Base-by-base conservation (phyloP, 768 basidiomycete genomes). In the Astraeus odoratus region DNA sequence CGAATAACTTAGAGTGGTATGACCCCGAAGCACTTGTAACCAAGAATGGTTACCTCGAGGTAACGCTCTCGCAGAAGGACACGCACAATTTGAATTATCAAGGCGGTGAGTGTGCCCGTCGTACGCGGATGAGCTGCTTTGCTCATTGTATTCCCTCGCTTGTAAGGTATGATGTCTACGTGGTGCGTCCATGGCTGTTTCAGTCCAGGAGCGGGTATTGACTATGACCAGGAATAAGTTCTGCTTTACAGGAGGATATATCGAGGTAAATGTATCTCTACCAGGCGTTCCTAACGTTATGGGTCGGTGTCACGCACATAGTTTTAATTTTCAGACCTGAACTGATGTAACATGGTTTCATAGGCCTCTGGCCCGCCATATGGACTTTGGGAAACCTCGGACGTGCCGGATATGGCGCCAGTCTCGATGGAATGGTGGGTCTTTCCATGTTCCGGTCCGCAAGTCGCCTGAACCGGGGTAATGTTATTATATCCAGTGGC, bases 211-310 rank as follows among this genome's bases (percentile, higher is more conserved):
- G 26, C 15, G 36, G 42, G 13, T 35, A 41, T 39, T 45, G 12
- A 46, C 36, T 24, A 4, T 41, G 15, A 35, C 9, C 47, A 78
- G 78, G 86, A 92, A 92, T 64, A 90, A 92, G 64, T 84, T 95
- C 49, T 94, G 87, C 62, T 92, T 91, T 64, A 86, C 86, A 12
- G 86, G 85, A 20, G 89, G 90, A 20, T 77, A 83, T 45, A 73
- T 90, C 42, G 84, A 88, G 57, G 61, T 72, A 1, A 73, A 66
- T 8, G 80, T 86, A 8, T 70, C 73, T 15, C 70, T 88, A 10
- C 86, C 86, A 19, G 84, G 85, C 7, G 67, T 74, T 15, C 80
- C 75, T 52, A 77, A 81, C 52, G 69, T 90, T 25, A 66, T 77
- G 16, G 81, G 78, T 45, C 43, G 49, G 59, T 20, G n/a, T 8